These are phyloP conservation scores for Phyllosticta capitalensis DNA, from an alignment of 2,329 filamentous ascomycete species.

Conservation along the genomic window DNA sequence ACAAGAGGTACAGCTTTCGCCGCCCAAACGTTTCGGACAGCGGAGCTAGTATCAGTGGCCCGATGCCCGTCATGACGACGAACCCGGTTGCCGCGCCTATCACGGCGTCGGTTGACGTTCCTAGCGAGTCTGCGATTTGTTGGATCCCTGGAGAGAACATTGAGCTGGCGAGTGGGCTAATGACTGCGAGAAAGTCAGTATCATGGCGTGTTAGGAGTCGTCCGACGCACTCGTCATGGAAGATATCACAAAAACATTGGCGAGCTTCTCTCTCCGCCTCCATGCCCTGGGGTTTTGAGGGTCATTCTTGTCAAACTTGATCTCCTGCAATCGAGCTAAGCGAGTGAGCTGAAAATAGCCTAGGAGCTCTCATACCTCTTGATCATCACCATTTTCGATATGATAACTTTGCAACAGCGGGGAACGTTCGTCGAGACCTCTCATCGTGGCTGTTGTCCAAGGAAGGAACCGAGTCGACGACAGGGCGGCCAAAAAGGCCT, in stretches of 20 bases:
- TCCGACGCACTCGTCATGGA: constrained; percentile 35
- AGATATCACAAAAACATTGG: constrained; percentile 42
- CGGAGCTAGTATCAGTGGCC: constrained; percentile 38
- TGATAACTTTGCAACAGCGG: constrained; percentile 29
- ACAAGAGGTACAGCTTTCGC: constrained; percentile 34
- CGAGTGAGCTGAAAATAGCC: constrained; percentile 6
- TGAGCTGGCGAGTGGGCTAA: constrained; percentile 38
- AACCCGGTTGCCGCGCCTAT: constrained; percentile 43
- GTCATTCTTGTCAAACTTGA: constrained; percentile 30
- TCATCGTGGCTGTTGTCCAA: constrained; percentile 1
- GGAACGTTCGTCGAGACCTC: constrained; percentile 24
- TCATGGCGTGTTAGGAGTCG: background rate
- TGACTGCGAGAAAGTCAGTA: constrained; percentile 21
- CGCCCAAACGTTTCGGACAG: constrained; percentile 40
- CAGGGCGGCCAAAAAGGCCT: background rate
- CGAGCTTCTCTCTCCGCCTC: constrained; percentile 35
- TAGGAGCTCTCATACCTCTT: constrained; percentile 14
- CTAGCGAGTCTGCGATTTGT: constrained; percentile 39
- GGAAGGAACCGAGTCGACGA: background rate
- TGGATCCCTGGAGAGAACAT: constrained; percentile 45
- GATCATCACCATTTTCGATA: constrained; percentile 25
- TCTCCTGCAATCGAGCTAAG: constrained; percentile 15
- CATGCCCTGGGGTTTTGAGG: constrained; percentile 39
- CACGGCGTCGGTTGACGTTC: constrained; percentile 32
- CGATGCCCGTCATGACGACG: constrained; percentile 40